These are phyloP conservation scores for Ceratonia siliqua DNA, from an alignment of 306 rosid species.

Conservation along the genomic window DNA sequence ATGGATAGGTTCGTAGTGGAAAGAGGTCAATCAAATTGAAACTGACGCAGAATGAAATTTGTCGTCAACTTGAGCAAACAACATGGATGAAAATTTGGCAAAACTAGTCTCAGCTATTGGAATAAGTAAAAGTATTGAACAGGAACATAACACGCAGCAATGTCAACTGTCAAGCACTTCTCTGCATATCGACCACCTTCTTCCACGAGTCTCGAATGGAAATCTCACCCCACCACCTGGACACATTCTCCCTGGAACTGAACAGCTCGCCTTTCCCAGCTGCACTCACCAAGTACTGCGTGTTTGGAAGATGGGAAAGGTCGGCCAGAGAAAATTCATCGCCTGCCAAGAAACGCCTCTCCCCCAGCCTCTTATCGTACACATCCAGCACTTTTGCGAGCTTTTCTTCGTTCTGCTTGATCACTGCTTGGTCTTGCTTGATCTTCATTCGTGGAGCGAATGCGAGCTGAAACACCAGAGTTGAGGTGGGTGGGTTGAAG, in stretches of 20 bases:
- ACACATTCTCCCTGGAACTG: constrained; percentile 53
- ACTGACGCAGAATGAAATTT: background rate
- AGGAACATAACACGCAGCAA: background rate
- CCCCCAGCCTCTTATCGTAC: constrained; percentile 65
- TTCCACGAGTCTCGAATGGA: constrained; percentile 71
- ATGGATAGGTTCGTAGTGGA: too few species aligned
- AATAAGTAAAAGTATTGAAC: background rate
- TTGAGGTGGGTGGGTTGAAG: constrained; percentile 73
- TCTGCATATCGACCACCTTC: constrained; percentile 58
- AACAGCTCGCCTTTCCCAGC: constrained; percentile 48
- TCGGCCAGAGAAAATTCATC: constrained; percentile 83
- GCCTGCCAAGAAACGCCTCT: constrained; percentile 66
- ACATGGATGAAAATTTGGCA: background rate
- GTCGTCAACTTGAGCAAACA: background rate
- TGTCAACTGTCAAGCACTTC: background rate
- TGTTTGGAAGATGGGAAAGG: constrained; percentile 86
- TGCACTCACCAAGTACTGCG: constrained; percentile 50
- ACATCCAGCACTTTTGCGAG: constrained; percentile 68
- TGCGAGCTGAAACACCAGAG: constrained; percentile 74
- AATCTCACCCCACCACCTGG: constrained; percentile 86
- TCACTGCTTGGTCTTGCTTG: constrained; percentile 54
- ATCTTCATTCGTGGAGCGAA: constrained; percentile 85
- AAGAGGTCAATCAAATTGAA: too few species aligned
- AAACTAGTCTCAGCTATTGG: background rate
- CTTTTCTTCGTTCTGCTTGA: constrained; percentile 59